A percentile compares a stretch with the other conserved stretches of the same genome.
phyloP scores from a whole-genome alignment of 345 rosid genomes.

The Arabis alpina region DNA sequence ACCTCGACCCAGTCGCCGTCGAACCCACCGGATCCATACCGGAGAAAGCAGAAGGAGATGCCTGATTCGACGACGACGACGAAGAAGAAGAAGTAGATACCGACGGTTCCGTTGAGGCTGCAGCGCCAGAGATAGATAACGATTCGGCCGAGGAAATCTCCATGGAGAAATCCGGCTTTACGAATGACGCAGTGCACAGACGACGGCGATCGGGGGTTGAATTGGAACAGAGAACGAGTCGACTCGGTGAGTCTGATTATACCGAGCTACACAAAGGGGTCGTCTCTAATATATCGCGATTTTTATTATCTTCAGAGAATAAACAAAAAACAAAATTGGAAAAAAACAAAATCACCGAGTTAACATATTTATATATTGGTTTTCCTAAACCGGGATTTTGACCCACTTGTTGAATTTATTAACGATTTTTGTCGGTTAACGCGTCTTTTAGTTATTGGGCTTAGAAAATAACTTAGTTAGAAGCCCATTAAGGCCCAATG shows the following conservation, averaged over 20 bases:
- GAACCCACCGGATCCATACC: conserved; percentile 29
- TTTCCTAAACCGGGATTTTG: conserved; percentile 23
- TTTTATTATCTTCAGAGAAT: conserved; percentile 21
- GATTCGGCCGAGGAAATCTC: conserved; percentile 49
- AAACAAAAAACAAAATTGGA: neutral
- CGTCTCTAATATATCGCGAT: conserved; percentile 21
- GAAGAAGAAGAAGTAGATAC: conserved; percentile 36
- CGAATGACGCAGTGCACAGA: neutral
- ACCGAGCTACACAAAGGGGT: conserved; percentile 28
- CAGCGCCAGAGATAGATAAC: conserved; percentile 37
- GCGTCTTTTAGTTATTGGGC: conserved; percentile 27
- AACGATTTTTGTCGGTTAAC: conserved; percentile 41
- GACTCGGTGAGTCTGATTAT: conserved; percentile 43
- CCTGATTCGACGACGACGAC: conserved; percentile 41
- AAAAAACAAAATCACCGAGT: conserved; percentile 18
- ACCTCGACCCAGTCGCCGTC: conserved; percentile 34
- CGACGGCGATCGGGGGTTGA: conserved; percentile 13
- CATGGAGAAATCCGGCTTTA: conserved; percentile 43
- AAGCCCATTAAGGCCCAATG: neutral
- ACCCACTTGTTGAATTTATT: conserved; percentile 23
- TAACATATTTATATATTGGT: conserved; percentile 10
- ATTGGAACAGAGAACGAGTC: conserved; percentile 25
- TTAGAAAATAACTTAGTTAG: neutral
- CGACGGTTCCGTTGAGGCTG: conserved; percentile 32
- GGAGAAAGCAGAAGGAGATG: conserved; percentile 37